A percentile compares a stretch with the other conserved stretches of the same genome.
Conservation (phyloP, 2,329 filamentous ascomycete species). For the Helotiales sp. region DNA sequence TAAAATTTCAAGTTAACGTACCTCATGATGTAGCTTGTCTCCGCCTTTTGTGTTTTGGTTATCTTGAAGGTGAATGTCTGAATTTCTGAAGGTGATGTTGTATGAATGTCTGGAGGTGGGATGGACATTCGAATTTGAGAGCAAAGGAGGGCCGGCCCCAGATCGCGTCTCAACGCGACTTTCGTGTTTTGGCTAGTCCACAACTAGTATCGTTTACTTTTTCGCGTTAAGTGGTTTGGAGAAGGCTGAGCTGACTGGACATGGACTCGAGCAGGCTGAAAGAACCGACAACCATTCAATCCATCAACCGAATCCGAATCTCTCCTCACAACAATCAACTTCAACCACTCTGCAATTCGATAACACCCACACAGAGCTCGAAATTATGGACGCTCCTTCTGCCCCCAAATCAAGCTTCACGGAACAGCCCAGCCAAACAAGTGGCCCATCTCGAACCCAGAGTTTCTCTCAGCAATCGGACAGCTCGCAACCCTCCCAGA, state of each 20-base stretch:
- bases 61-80: neutral
- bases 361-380: neutral
- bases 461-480: constrained; percentile 64
- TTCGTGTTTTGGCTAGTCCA: constrained; percentile 2
- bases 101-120: neutral
- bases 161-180: constrained; percentile 4
- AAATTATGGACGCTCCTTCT: constrained; percentile 46
- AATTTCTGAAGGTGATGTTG: neutral
- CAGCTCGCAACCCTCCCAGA: constrained; percentile 51
- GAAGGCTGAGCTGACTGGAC: neutral
- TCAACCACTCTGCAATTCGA: neutral
- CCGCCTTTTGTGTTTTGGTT: neutral
- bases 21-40: constrained; percentile 41
- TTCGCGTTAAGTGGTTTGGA: constrained; percentile 35
- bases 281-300: neutral
- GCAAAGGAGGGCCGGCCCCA: constrained; percentile 2
- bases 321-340: neutral
- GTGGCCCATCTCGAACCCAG: constrained; percentile 51
- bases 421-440: constrained; percentile 25
- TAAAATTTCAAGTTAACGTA: constrained; percentile 32
- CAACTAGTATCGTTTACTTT: neutral
- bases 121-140: neutral
- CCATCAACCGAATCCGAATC: neutral
- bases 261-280: neutral
- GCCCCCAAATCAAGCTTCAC: constrained; percentile 31